Conservation (phyloP, 169 alveolate species). For the Eimeria praecox region DNA sequence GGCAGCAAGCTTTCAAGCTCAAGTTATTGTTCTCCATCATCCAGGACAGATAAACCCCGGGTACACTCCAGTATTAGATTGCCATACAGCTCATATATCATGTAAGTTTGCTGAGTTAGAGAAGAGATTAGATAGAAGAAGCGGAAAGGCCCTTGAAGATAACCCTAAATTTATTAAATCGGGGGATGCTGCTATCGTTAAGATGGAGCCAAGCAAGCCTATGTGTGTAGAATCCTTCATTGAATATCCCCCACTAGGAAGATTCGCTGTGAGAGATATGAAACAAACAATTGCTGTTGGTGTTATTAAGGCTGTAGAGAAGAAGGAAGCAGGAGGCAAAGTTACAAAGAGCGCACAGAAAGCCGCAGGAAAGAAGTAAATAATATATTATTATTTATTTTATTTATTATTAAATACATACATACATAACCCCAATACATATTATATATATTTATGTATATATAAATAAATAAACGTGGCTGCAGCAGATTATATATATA, state of each 20-base stretch:
- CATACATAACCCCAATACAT: not conserved
- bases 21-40: constrained; percentile 97
- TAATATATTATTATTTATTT: not conserved
- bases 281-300: constrained; percentile 99
- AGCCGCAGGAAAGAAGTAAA: constrained; percentile 66
- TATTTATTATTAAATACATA: not conserved
- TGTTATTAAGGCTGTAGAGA: constrained; percentile 97
- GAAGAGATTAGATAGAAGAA: constrained; percentile 97
- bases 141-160: constrained; percentile 98
- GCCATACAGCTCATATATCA: constrained; percentile 99
- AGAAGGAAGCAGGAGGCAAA: constrained; percentile 96
- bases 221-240: constrained; percentile 98
- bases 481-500: not conserved
- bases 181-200: constrained; percentile 98
- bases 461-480: not conserved
- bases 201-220: constrained; percentile 97
- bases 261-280: constrained; percentile 99
- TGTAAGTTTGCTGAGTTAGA: constrained; percentile 97
- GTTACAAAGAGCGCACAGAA: constrained; percentile 88
- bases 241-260: constrained; percentile 99
- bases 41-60: constrained; percentile 99
- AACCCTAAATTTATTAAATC: constrained; percentile 97
- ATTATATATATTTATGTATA: not conserved
- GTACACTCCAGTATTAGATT: constrained; percentile 98
- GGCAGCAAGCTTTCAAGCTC: constrained; percentile 96